Conservation (phyloP, 805 yeast species). For the Jamesozyma lodderae region DNA sequence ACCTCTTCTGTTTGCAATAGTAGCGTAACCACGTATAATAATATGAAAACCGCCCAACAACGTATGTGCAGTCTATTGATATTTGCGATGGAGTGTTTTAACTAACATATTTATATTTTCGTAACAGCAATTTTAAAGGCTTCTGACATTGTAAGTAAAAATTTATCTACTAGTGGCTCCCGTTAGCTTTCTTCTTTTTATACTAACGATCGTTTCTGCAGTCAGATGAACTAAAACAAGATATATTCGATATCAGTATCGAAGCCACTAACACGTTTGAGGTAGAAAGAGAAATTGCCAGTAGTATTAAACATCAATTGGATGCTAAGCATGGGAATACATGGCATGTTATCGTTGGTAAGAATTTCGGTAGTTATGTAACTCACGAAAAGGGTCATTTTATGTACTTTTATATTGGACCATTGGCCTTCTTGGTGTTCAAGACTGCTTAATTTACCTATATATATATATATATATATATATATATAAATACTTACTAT, state of each 20-base stretch:
- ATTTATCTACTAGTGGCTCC: not conserved
- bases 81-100: too few species aligned
- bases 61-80: too few species aligned
- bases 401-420: constrained; percentile 61
- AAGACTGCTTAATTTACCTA: constrained; percentile 59
- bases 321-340: constrained; percentile 58
- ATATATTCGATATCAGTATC: constrained; percentile 17
- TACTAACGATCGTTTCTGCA: constrained; percentile 2
- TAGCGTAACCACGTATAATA: not conserved
- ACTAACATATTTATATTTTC: constrained; percentile 16
- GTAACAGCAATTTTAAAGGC: constrained; percentile 23
- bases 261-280: constrained; percentile 18
- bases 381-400: constrained; percentile 72
- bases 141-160: constrained; percentile 26
- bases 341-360: constrained; percentile 80
- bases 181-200: not conserved
- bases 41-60: not conserved
- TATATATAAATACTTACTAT: too few species aligned
- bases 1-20: too few species aligned
- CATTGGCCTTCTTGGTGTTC: constrained; percentile 58
- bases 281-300: constrained; percentile 47
- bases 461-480: too few species aligned
- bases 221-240: constrained; percentile 26
- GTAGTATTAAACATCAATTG: constrained; percentile 51
- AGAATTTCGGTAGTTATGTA: constrained; percentile 69